Evolutionary conservation across 495 filamentous ascomycete genomes (phyloP), one percentile per base, ranked within the genome.

Genomic region (Thermothielavioides terrestris): DNA sequence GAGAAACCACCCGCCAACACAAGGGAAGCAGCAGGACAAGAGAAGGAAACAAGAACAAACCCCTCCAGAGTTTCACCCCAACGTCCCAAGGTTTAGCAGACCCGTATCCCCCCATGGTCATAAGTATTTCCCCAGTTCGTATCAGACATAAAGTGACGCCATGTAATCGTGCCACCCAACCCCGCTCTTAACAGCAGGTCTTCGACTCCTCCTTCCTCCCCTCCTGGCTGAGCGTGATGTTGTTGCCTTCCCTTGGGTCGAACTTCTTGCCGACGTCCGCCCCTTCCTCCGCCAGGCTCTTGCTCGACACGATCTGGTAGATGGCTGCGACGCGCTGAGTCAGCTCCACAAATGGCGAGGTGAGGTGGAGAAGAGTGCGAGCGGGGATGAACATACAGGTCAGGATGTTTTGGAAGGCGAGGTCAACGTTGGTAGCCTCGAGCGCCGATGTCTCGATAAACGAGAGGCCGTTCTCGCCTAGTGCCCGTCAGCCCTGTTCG

Each of bases 401-500:
- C 64, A 99, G 78, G 65, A 97, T 97, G 68, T 97, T 97, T 70
- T 97, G 92, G 80, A 99, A 99, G 46, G 94, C 92, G 63, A 99
- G 84, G 75, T 99, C 94, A 52, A 99, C 94, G 65, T 99, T 99
- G 76, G 88, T 97, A 55, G 94, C 94, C 64, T 99, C 94, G 54
- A 99, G 83, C 37, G 94, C 94, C 37, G 94, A 99, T 12, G 94
- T 99, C 76, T 99, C 94, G 71, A 99, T 99, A 67, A 99, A 96
- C 35, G 88, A 94, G 22, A 96, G 77, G 61, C 92, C 88, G 71
- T 95, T 94, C 64, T 96, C 89, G 75, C 85, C 88, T 94, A 60
- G 18, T 12, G 21, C 25, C 8, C 26, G 54, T 67, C 36, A 59
- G 51, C 47, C 23, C 25, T 52, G 22, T 26, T 14, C 45, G 32